Base-by-base conservation (phyloP, 2,329 filamentous ascomycete species). In the Aspergillus ochraceoroseus region DNA sequence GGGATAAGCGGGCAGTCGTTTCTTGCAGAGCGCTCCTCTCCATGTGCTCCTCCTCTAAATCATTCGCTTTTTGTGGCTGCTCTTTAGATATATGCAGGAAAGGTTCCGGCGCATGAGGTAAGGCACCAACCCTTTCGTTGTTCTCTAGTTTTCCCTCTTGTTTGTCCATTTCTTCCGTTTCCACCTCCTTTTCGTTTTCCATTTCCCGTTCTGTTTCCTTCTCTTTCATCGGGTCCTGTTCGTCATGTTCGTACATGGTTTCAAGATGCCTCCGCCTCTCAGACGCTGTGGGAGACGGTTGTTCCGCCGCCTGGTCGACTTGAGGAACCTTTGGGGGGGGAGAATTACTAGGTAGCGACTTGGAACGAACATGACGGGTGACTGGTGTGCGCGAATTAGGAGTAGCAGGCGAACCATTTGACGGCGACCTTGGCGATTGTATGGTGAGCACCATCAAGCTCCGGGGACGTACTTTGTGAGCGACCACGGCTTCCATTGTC, bases 341-440 rank as follows among this genome's bases (percentile, higher is more conserved):
- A 3, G 59, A 49, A 3, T 64, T 63, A 13, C 64, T 67, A 1
- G 75, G 75, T 30, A 77, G 51, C 3, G 75, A 78, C 40, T 63
- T 69, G 2, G 74, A 70, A 18, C 75, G 70, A 20, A 39, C 43
- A 55, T 64, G 62, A 40, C 52, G 59, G 43, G 52, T 43, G 7
- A 47, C 31, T 37, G 54, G 54, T 3, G 57, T 53, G 25, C 51
- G 55, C 12, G 58, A 43, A n/a, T 38, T 47, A 2, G 54, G 52
- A 15, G 52, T 53, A 26, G 52, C 32, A 3, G 61, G 59, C 4
- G 58, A 62, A 17, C 33, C 49, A 5, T 40, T 48, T 5, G 53
- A 51, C 7, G 52, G 49, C 12, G 58, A 58, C 13, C 57, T 61
- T 5, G 54, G 47, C 2, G 59, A 53, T 22, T 55, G 54, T 6